These are phyloP conservation scores for Erodium maritimum DNA, from an alignment of 345 rosid genomes.

Conservation along the genomic window DNA sequence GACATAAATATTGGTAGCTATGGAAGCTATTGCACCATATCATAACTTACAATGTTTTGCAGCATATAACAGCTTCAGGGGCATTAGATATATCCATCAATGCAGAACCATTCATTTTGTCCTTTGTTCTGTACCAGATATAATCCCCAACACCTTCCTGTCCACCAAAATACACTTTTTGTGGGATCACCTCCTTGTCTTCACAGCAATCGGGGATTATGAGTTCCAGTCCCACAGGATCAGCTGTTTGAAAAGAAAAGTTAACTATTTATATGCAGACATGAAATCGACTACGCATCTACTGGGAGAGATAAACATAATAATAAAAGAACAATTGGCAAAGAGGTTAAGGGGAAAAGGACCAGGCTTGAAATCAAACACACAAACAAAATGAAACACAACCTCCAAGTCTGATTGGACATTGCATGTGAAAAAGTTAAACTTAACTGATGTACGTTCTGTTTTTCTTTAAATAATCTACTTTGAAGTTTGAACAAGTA, in stretches of 20 bases:
- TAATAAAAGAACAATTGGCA: neutral
- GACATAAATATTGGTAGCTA: slow-evolving; percentile 2
- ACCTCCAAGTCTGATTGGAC: slow-evolving; percentile 3
- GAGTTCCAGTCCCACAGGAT: slow-evolving; percentile 85
- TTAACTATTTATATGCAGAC: neutral
- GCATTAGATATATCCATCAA: slow-evolving; percentile 41
- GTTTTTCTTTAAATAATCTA: too few species aligned
- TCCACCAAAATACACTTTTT: slow-evolving; percentile 78
- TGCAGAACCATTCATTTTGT: slow-evolving; percentile 46
- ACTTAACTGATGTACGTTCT: too few species aligned
- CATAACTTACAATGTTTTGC: slow-evolving; percentile 60
- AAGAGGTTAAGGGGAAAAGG: neutral
- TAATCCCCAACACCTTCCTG: slow-evolving; percentile 75
- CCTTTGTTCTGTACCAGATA: slow-evolving; percentile 67
- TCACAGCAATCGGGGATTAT: slow-evolving; percentile 59
- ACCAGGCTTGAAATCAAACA: neutral
- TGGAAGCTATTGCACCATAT: slow-evolving; percentile 6
- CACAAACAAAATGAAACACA: neutral
- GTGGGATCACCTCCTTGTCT: slow-evolving; percentile 59
- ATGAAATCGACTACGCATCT: neutral
- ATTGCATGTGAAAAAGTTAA: neutral
- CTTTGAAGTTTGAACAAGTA: too few species aligned
- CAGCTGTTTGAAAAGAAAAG: slow-evolving; percentile 35
- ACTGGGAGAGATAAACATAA: neutral
- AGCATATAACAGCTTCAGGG: slow-evolving; percentile 34